These are phyloP conservation scores for Suhomyces panamericanus DNA, from an alignment of 1,139 yeast species.

Conservation along the genomic window DNA sequence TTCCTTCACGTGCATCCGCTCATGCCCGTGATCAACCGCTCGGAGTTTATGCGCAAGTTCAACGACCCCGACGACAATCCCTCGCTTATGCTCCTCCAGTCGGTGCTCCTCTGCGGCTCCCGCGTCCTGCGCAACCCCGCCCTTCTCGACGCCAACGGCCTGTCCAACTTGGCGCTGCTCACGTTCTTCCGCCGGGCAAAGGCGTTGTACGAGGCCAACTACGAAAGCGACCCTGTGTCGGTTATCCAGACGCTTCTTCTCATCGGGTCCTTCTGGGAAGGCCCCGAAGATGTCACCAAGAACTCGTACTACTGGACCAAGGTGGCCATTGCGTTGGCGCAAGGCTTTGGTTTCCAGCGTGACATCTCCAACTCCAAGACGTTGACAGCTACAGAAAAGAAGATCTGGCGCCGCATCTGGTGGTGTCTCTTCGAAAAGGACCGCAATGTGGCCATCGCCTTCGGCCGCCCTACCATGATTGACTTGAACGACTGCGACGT, in stretches of 20 bases:
- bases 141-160: conserved; percentile 56
- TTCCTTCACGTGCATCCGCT: conserved; percentile 69
- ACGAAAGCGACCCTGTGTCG: conserved; percentile 69
- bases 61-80: conserved; percentile 66
- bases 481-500: conserved; percentile 78
- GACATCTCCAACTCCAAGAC: conserved; percentile 39
- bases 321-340: conserved; percentile 71
- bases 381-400: conserved; percentile 44
- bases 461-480: conserved; percentile 72
- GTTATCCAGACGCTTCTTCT: conserved; percentile 65
- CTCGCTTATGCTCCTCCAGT: conserved; percentile 65
- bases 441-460: conserved; percentile 69
- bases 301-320: conserved; percentile 79
- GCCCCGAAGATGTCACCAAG: conserved; percentile 74
- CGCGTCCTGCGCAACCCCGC: conserved; percentile 60
- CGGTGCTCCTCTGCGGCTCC: conserved; percentile 70
- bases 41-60: conserved; percentile 57
- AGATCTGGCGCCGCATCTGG: conserved; percentile 72
- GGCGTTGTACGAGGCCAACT: conserved; percentile 70
- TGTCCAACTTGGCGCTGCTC: conserved; percentile 57
- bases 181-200: conserved; percentile 78
- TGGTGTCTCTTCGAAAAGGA: conserved; percentile 80
- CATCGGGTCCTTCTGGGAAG: conserved; percentile 74
- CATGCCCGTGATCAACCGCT: conserved; percentile 69
- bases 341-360: conserved; percentile 77